Evolutionary conservation across 78 protist genomes (phyloP).

Genomic region (Capsaspora owczarzaki): DNA sequence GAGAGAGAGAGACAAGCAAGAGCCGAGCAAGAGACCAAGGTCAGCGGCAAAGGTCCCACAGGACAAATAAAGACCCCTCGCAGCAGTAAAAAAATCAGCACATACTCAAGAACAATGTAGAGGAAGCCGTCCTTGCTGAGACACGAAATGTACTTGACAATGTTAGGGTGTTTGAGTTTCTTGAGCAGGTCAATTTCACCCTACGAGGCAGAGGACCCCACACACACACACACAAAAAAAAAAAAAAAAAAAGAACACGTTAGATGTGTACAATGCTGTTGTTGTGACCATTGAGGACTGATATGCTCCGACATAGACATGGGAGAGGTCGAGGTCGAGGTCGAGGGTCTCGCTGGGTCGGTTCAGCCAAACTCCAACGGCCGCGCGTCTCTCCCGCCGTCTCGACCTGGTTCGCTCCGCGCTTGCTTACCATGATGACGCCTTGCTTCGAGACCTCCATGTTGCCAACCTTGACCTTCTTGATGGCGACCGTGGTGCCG

Average conservation of each 20-base stretch:
- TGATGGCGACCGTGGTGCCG: slow-evolving; percentile 76
- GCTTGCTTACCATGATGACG: slow-evolving; percentile 18
- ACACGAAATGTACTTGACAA: slow-evolving; percentile 60
- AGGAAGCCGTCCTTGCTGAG: slow-evolving; percentile 45
- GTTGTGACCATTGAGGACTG: too few species aligned
- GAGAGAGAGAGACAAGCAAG: background rate
- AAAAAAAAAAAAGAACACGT: background rate
- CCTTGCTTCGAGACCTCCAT: slow-evolving; percentile 42
- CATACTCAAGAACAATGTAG: slow-evolving; percentile 81
- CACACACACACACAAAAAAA: too few species aligned
- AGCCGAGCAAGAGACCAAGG: background rate
- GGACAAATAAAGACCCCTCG: background rate
- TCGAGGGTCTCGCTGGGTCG: too few species aligned
- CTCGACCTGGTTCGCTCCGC: too few species aligned
- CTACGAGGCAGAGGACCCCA: background rate
- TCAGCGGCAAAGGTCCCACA: too few species aligned
- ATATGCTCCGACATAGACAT: too few species aligned
- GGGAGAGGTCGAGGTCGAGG: too few species aligned
- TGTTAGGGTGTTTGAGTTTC: slow-evolving; percentile 66
- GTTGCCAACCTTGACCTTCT: slow-evolving; percentile 57
- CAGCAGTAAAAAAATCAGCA: background rate
- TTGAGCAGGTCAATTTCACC: slow-evolving; percentile 70
- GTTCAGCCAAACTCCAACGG: too few species aligned
- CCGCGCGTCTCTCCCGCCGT: too few species aligned
- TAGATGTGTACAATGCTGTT: too few species aligned